phyloP scores from a whole-genome alignment of 148 eudicot genomes.

The Heliamphora exappendiculata region DNA sequence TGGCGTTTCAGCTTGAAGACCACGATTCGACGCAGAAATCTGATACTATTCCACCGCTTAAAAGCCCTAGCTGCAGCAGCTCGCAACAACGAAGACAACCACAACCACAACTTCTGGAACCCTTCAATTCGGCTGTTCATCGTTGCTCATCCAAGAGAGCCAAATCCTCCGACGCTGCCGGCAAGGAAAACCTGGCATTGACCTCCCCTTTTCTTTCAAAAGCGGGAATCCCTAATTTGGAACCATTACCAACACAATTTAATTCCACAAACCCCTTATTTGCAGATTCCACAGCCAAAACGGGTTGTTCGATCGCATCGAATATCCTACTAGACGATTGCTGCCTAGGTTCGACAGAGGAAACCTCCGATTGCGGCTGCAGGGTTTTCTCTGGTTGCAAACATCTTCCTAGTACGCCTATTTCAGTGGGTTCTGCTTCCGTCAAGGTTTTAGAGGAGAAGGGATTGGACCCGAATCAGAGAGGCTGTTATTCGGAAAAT shows the following conservation, averaged over 20 bases:
- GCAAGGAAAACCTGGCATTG: conserved; percentile 18
- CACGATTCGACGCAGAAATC: conserved; percentile 20
- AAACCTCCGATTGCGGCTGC: conserved; percentile 11
- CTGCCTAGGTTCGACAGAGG: conserved; percentile 26
- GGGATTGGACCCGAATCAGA: conserved; percentile 11
- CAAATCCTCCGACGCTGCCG: conserved; percentile 2
- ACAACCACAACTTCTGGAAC: conserved; percentile 5
- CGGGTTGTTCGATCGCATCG: neutral
- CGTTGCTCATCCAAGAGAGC: conserved; percentile 11
- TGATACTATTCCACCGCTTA: neutral
- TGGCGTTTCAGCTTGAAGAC: neutral
- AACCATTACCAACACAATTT: neutral
- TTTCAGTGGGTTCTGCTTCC: neutral
- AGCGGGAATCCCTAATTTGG: neutral
- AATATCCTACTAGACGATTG: neutral
- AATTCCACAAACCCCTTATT: neutral
- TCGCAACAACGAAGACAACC: neutral
- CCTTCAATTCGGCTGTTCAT: conserved; percentile 3
- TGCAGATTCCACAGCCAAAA: neutral
- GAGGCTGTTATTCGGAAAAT: conserved; percentile 14
- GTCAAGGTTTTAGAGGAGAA: neutral
- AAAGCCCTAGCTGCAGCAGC: neutral
- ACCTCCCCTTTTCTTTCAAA: neutral
- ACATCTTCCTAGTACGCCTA: neutral
- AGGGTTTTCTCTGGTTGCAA: neutral